Percentiles rank a stretch among this genome's conserved stretches.
These are phyloP conservation scores for Xylariaceae sp. DNA, from an alignment of 2,329 filamentous ascomycete species.

Conservation along the genomic window DNA sequence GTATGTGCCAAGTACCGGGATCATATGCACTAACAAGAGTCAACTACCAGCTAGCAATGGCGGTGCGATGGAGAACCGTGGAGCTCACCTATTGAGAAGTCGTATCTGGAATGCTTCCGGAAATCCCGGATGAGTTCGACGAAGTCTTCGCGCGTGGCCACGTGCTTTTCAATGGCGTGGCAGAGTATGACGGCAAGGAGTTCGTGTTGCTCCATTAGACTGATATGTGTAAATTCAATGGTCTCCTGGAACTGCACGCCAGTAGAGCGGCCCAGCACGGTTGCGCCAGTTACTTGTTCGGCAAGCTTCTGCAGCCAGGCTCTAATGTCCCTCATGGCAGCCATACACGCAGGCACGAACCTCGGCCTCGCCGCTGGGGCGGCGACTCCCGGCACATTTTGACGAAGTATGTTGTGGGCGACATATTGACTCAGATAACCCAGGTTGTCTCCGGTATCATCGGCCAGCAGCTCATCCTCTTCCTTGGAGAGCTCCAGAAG, in stretches of 20 bases:
- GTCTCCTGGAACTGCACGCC: slow-evolving; percentile 60
- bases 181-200: slow-evolving; percentile 73
- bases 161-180: slow-evolving; percentile 68
- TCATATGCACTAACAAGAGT: slow-evolving; percentile 63
- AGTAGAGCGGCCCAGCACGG: slow-evolving; percentile 60
- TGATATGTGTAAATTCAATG: slow-evolving; percentile 71
- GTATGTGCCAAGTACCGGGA: slow-evolving; percentile 71
- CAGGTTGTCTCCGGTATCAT: slow-evolving; percentile 39
- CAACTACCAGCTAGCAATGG: slow-evolving; percentile 10
- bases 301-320: slow-evolving; percentile 66
- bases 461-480: slow-evolving; percentile 47
- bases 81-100: slow-evolving; percentile 30
- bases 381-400: slow-evolving; percentile 33
- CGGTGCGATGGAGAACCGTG: neutral
- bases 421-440: slow-evolving; percentile 50
- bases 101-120: slow-evolving; percentile 43
- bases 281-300: slow-evolving; percentile 68
- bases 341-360: slow-evolving; percentile 68
- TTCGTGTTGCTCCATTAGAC: slow-evolving; percentile 84
- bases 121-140: slow-evolving; percentile 60
- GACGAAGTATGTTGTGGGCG: slow-evolving; percentile 50
- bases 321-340: slow-evolving; percentile 69
- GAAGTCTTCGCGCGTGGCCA: slow-evolving; percentile 66
- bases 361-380: slow-evolving; percentile 41
- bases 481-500: slow-evolving; percentile 63